Base-by-base conservation (phyloP, 140 eudicot genomes). In the Cichorium intybus region DNA sequence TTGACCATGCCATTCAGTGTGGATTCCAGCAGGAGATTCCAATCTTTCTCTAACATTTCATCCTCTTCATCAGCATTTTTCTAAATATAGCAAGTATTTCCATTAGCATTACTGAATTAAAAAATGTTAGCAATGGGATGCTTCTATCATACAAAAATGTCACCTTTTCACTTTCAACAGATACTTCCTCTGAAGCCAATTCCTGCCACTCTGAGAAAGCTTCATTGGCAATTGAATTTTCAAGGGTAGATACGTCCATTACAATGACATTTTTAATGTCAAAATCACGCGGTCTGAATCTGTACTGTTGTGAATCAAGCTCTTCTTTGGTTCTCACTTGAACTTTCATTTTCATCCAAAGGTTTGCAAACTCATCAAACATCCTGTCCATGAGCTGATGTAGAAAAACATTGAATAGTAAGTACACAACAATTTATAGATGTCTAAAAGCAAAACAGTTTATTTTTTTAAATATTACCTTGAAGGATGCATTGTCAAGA, bases 201-300 rank as follows among this genome's bases (percentile, higher is more conserved):
- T 93, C 97, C 75, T 84, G 85, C 99, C 99, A 88, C 76, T 93
- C 97, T 37, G 73, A 71, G 43, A 88, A 85, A 52, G 81, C 76
- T 45, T 82, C 95, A 60, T 57, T 80, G 37, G 79, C 31, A 37
- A 82, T 56, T 21, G 80, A 77, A 73, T 68, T 75, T 18, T 75
- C 78, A 3, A 81, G 82, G 51, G 75, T 20, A 31, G 99, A 77
- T 43, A 83, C 68, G 58, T 86, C 97, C 77, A 78, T 29, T 45
- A 83, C 90, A 63, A 82, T 77, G 52, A 94, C 76, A 69, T 72
- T 71, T 49, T 84, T 84, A 16, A 94, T 71, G 73, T 84, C 76
- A 73, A 94, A 94, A 28, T 82, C 84, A 28, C 97, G 94, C 26
- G 99, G 84, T 24, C 56, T 82, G 67, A 94, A 89, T 79, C 62